A percentile compares a stretch with the other conserved stretches of the same genome.
Conservation (phyloP, 2,329 filamentous ascomycete genomes). For the Talaromyces sp. region DNA sequence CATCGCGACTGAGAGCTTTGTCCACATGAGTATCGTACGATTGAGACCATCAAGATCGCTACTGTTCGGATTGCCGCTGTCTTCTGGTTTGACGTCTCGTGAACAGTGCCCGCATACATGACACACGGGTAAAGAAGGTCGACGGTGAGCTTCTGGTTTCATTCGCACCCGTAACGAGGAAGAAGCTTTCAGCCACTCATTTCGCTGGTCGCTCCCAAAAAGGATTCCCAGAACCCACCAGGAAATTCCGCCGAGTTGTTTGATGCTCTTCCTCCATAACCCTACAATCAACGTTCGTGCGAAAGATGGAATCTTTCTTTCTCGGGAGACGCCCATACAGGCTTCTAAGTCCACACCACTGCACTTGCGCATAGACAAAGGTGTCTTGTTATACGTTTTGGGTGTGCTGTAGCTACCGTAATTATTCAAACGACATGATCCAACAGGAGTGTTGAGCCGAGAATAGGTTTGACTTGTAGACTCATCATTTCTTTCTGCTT, state of each 20-base stretch:
- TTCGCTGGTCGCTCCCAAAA: slow-evolving; percentile 18
- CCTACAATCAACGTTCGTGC: slow-evolving; percentile 30
- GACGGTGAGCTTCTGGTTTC: background rate
- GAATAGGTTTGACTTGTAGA: background rate
- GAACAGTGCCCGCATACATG: slow-evolving; percentile 3
- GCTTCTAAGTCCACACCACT: background rate
- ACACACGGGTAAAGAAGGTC: background rate
- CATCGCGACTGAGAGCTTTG: slow-evolving; percentile 45
- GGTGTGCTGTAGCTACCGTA: background rate
- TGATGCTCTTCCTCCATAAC: slow-evolving; percentile 30
- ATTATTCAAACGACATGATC: background rate
- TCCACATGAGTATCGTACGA: slow-evolving; percentile 38
- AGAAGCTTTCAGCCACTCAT: slow-evolving; percentile 11
- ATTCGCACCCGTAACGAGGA: slow-evolving; percentile 5
- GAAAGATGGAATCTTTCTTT: slow-evolving; percentile 21
- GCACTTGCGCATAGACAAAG: background rate
- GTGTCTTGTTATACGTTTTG: background rate
- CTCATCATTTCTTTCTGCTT: slow-evolving; percentile 1
- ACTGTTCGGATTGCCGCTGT: background rate
- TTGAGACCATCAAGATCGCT: background rate
- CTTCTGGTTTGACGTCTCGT: background rate
- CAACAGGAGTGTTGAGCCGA: background rate
- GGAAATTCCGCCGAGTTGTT: slow-evolving; percentile 26
- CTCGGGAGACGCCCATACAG: slow-evolving; percentile 8
- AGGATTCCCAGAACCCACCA: slow-evolving; percentile 36